Conservation (phyloP, 352 stramenopile species). For the Phytophthora pistaciae region DNA sequence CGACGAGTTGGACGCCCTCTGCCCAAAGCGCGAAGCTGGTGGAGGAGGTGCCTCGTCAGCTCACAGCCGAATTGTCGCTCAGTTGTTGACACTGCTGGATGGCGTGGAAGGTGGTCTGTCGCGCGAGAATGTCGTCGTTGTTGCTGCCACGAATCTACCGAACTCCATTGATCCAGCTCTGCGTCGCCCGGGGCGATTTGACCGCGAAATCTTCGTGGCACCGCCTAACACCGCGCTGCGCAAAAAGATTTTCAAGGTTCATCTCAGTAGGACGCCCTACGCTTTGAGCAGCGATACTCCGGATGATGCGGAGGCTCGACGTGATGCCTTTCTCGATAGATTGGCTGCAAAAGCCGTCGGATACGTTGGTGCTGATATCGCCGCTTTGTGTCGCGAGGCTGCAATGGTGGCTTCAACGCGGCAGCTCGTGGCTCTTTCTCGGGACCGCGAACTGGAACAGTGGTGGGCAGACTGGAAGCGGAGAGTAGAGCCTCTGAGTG, state of each 20-base stretch:
- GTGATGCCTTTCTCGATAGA: slow-evolving; percentile 41
- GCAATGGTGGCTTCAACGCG: slow-evolving; percentile 69
- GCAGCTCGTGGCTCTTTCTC: slow-evolving; percentile 65
- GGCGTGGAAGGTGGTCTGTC: slow-evolving; percentile 70
- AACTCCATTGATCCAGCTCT: slow-evolving; percentile 92
- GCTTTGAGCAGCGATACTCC: slow-evolving; percentile 18
- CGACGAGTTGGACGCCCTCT: slow-evolving; percentile 97
- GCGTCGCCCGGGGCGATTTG: slow-evolving; percentile 81
- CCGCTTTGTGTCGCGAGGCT: slow-evolving; percentile 79
- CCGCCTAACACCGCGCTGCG: slow-evolving; percentile 53
- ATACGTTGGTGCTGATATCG: slow-evolving; percentile 87
- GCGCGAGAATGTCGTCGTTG: slow-evolving; percentile 92
- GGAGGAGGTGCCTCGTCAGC: slow-evolving; percentile 42
- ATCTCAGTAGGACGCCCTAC: slow-evolving; percentile 59
- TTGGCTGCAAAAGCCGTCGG: slow-evolving; percentile 68
- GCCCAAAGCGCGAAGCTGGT: slow-evolving; percentile 88
- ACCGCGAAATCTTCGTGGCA: slow-evolving; percentile 78
- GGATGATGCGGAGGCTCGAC: slow-evolving; percentile 23
- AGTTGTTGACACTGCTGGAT: slow-evolving; percentile 97
- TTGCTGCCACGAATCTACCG: slow-evolving; percentile 95
- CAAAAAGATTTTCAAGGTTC: slow-evolving; percentile 72
- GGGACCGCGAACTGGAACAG: slow-evolving; percentile 53
- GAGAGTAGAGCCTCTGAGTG: slow-evolving; percentile 45
- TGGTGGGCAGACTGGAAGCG: slow-evolving; percentile 77
- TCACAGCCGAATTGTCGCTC: slow-evolving; percentile 91